Evolutionary conservation across 2,329 filamentous ascomycete species (phyloP).

Genomic region (Nannizzia gypsea): DNA sequence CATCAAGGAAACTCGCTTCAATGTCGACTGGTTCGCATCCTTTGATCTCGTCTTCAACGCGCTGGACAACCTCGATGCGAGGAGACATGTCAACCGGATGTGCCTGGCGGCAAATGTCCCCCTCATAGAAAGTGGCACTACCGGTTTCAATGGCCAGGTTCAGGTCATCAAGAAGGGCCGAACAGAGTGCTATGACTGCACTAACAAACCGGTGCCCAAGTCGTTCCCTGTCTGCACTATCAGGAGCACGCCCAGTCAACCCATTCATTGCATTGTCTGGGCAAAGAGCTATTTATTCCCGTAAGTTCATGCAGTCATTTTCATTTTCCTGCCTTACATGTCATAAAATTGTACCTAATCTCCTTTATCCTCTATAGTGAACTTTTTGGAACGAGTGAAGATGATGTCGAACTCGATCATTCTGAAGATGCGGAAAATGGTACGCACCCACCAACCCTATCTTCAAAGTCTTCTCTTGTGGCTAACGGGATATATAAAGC

Average conservation of each 20-base stretch:
- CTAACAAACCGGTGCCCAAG: conserved; percentile 77
- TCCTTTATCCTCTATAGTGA: conserved; percentile 42
- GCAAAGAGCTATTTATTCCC: conserved; percentile 92
- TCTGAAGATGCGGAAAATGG: conserved; percentile 71
- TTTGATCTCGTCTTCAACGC: conserved; percentile 93
- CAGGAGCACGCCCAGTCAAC: conserved; percentile 85
- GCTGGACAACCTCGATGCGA: conserved; percentile 85
- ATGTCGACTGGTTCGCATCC: conserved; percentile 70
- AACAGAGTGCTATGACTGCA: conserved; percentile 95
- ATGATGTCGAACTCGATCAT: conserved; percentile 69
- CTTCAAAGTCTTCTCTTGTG: neutral
- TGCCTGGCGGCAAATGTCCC: conserved; percentile 83
- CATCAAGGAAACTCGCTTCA: conserved; percentile 82
- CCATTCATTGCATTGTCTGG: conserved; percentile 98
- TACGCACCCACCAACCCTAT: conserved; percentile 22
- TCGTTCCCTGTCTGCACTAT: conserved; percentile 96
- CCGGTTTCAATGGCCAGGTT: conserved; percentile 94
- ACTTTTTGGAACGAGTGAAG: conserved; percentile 83
- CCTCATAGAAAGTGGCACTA: conserved; percentile 90
- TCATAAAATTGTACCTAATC: conserved; percentile 19
- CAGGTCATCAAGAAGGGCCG: conserved; percentile 82
- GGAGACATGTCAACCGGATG: conserved; percentile 95
- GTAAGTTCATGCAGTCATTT: conserved; percentile 21
- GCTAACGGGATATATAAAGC: conserved; percentile 28
- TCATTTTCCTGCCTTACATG: neutral